A percentile compares a stretch with the other conserved stretches of the same genome.
phyloP scores from a whole-genome alignment of 495 filamentous ascomycete genomes.

The Melanomma pulvis-pyrius region DNA sequence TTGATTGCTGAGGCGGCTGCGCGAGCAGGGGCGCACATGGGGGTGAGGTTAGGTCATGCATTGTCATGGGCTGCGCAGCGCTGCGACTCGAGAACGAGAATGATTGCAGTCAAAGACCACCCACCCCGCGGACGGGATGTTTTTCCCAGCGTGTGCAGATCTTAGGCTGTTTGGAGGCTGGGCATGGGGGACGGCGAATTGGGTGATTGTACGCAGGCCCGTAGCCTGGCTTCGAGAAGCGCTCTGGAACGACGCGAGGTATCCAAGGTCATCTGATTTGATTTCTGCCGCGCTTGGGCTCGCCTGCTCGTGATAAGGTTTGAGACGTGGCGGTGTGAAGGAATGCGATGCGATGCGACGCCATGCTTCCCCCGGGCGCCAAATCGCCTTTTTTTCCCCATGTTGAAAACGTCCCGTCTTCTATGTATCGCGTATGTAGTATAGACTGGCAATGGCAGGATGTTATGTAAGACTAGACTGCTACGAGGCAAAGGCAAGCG shows the following conservation, averaged over 20 bases:
- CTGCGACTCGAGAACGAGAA: not conserved
- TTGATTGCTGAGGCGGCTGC: constrained; percentile 5
- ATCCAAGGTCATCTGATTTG: not conserved
- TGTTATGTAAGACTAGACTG: not conserved
- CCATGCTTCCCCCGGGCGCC: too few species aligned
- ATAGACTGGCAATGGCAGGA: not conserved
- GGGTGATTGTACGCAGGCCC: not conserved
- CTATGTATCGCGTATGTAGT: not conserved
- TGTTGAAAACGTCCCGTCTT: not conserved
- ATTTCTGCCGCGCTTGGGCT: not conserved
- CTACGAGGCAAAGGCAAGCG: not conserved
- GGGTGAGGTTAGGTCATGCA: not conserved
- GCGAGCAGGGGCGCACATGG: not conserved
- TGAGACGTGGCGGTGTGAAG: constrained; percentile 13
- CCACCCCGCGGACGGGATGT: too few species aligned
- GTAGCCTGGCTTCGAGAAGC: constrained; percentile 20
- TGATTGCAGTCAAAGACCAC: too few species aligned
- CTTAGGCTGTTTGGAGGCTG: constrained; percentile 25
- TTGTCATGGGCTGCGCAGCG: not conserved
- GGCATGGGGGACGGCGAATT: not conserved
- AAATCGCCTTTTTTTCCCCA: not conserved
- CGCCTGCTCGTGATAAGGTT: not conserved
- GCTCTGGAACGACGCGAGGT: not conserved
- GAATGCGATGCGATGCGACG: not conserved
- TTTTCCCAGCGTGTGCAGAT: constrained; percentile 7